Evolutionary conservation across 176 grass and related monocot species (phyloP), one percentile per base, ranked within the genome.

Genomic region (Rhynchospora breviuscula): DNA sequence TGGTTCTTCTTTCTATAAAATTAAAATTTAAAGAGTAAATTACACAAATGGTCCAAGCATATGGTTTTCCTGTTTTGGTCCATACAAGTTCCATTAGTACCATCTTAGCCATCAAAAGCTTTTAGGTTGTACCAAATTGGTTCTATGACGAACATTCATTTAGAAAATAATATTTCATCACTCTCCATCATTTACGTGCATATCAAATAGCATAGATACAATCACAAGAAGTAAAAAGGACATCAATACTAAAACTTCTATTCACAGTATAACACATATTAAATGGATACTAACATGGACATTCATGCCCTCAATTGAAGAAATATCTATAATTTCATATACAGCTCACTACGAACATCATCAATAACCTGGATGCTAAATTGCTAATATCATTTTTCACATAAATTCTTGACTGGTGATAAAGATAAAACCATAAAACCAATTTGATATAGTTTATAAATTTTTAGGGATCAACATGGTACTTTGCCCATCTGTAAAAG

Each of bases 1-100:
- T 80, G 57, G 69, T 14, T n/a, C 31, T 52, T 7, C 78, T 25
- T 78, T 14, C 29, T 23, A 22, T 6, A 67, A 1, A 61, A 83
- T 80, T 14, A 79, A 64, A 46, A 61, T n/a, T n/a, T 26, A 74
- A 0, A 45, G 53, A 63, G 26, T 68, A 18, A 52, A 85, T 18
- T 75, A 44, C 60, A n/a, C 85, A 17, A 48, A 85, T 51, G 14
- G 14, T 74, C 64, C 56, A 49, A 14, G 40, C 49, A 47, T 49
- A 44, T 26, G 33, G 73, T 11, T 59, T 59, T 40, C 43, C 56
- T 33, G 59, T 84, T 88, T 66, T 78, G 46, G 13, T 77, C 67
- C 14, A 59, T 81, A 45, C 44, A 26, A n/a, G 23, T 46, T 57
- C 60, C 13, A 73, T 18, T 40, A 2, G 63, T 31, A 77, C 40